These are phyloP conservation scores for Monilinia vaccinii-corymbosi DNA, from an alignment of 2,329 filamentous ascomycete species.

Conservation along the genomic window DNA sequence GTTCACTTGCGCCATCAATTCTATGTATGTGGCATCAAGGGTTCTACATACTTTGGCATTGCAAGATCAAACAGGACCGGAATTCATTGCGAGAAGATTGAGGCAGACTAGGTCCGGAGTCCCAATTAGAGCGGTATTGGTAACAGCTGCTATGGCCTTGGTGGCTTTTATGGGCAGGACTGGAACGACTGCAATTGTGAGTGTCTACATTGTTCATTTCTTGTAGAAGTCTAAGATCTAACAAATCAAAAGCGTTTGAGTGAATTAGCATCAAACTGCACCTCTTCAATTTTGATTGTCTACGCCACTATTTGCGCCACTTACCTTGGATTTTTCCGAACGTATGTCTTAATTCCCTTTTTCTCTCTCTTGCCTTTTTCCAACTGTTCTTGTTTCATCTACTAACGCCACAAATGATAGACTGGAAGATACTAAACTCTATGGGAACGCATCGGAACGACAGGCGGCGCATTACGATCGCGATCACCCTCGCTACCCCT, in stretches of 20 bases:
- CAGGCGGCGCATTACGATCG: slow-evolving; percentile 32
- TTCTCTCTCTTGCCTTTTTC: background rate
- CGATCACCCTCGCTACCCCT: slow-evolving; percentile 31
- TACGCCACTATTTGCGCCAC: slow-evolving; percentile 34
- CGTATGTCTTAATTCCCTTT: slow-evolving; percentile 20
- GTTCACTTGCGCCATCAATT: slow-evolving; percentile 32
- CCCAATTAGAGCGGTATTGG: slow-evolving; percentile 33
- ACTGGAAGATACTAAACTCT: slow-evolving; percentile 32
- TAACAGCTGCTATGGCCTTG: slow-evolving; percentile 33
- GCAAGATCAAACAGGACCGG: slow-evolving; percentile 32
- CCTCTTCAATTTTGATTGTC: slow-evolving; percentile 34
- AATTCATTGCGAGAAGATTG: slow-evolving; percentile 33
- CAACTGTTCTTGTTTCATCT: background rate
- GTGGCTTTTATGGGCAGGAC: slow-evolving; percentile 34
- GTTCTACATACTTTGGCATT: slow-evolving; percentile 33
- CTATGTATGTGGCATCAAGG: slow-evolving; percentile 32
- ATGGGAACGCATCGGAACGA: slow-evolving; percentile 32
- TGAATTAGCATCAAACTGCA: slow-evolving; percentile 33
- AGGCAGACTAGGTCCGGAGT: slow-evolving; percentile 32
- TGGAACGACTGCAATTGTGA: slow-evolving; percentile 31
- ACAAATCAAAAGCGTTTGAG: slow-evolving; percentile 27
- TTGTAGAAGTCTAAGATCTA: slow-evolving; percentile 5
- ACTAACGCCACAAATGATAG: slow-evolving; percentile 18
- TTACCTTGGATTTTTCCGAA: slow-evolving; percentile 33
- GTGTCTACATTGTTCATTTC: slow-evolving; percentile 8